Evolutionary conservation across 345 rosid species (phyloP), one percentile per base, ranked within the genome.

Genomic region (Acer yangbiense): DNA sequence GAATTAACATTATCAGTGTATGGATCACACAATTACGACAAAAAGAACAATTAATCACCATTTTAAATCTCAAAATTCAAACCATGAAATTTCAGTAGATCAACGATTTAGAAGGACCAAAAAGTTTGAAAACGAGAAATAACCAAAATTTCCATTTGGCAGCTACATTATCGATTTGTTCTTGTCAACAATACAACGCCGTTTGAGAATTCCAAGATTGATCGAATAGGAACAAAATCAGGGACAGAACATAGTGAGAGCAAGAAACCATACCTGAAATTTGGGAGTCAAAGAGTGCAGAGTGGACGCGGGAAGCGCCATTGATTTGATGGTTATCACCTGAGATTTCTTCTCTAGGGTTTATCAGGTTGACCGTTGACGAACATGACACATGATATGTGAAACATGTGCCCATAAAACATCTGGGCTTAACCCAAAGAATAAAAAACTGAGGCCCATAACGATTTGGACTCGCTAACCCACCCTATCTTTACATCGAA

Each of bases 241-340:
- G 46, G n/a, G 48, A 62, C 4, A 8, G 12, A 32, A 55, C 7
- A 55, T 54, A 0, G 32, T 14, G 41, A 71, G 21, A 29, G 29
- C 48, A 48, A 54, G 27, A 65, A 7, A 48, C 12, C 32, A 46
- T 48, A 81, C 86, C 87, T 75, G 84, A 65, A 71, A 50, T 54
- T 68, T 72, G 18, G 69, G 65, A 72, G 73, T n/a, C 17, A 79
- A 62, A 57, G 67, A 41, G 46, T 63, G 50, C 4, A 62, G 10
- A 4, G 78, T 62, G 39, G 84, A 82, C 50, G 84, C 73, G 17
- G 72, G 69, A 68, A 76, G 74, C 76, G 84, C 83, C 87, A 84
- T 82, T 39, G 66, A 62, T 18, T 82, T 39, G 66, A 62, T 18
- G 29, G 54, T 16, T 64, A 52, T 20, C 65, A n/a, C 72, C 46